Conservation (phyloP, 2,329 filamentous ascomycete genomes). For the Aphanocladium album region DNA sequence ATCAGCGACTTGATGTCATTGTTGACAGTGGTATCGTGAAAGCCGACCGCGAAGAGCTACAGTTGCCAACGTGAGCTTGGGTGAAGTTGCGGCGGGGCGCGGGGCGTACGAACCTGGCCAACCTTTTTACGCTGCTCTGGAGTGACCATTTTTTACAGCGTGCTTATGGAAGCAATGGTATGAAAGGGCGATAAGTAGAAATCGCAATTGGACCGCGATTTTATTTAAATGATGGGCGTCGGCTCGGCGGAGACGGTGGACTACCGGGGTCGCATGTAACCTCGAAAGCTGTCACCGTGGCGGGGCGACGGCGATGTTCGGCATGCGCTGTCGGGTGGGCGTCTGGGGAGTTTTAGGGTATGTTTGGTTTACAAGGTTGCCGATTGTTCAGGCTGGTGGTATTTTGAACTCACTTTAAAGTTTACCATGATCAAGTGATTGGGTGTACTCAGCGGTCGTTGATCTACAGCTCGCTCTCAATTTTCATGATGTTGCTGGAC, state of each 20-base stretch:
- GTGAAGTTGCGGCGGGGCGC: not conserved
- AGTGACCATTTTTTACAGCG: constrained; percentile 10
- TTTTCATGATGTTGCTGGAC: too few relatives aligned
- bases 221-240: not conserved
- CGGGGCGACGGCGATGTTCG: constrained; percentile 6
- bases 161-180: not conserved
- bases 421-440: too few relatives aligned
- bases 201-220: not conserved
- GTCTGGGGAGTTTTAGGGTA: not conserved
- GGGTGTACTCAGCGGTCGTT: too few relatives aligned
- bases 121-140: constrained; percentile 16
- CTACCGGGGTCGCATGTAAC: not conserved
- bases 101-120: constrained; percentile 12
- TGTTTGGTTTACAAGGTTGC: too few relatives aligned
- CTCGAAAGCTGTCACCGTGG: not conserved
- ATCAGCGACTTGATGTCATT: constrained; percentile 21
- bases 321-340: not conserved
- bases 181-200: too few relatives aligned
- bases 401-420: too few relatives aligned
- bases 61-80: not conserved
- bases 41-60: constrained; percentile 24
- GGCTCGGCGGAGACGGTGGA: not conserved
- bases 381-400: not conserved
- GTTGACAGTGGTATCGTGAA: constrained; percentile 20
- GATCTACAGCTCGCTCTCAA: too few relatives aligned